Evolutionary conservation across 805 yeast species (phyloP).

Genomic region (Candida pseudoglaebosa): DNA sequence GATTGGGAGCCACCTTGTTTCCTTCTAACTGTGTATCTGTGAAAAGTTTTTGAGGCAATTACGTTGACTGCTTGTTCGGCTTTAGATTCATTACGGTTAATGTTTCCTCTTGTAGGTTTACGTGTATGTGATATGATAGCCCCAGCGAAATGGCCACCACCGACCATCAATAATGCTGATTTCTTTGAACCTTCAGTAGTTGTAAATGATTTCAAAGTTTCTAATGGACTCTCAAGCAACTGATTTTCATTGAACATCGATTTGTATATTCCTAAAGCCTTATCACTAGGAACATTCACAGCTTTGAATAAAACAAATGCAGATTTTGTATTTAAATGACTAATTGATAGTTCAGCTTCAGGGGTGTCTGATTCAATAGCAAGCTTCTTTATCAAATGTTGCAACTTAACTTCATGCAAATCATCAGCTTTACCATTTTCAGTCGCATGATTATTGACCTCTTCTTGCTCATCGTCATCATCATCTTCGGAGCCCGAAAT

Average conservation of each 20-base stretch:
- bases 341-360: constrained; percentile 33
- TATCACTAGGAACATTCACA: constrained; percentile 34
- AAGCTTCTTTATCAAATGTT: constrained; percentile 18
- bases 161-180: constrained; percentile 87
- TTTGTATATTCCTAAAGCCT: constrained; percentile 67
- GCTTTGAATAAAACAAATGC: constrained; percentile 64
- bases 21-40: constrained; percentile 91
- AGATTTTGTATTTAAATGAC: constrained; percentile 64
- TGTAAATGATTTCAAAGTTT: constrained; percentile 40
- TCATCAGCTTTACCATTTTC: constrained; percentile 15
- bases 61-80: constrained; percentile 62
- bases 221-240: constrained; percentile 43
- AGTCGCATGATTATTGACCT: too few species aligned
- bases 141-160: constrained; percentile 98
- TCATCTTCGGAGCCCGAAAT: constrained; percentile 48
- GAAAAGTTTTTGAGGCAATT: constrained; percentile 79
- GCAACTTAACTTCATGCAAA: constrained; percentile 10
- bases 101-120: constrained; percentile 52
- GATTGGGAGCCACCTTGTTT: constrained; percentile 98
- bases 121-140: constrained; percentile 80
- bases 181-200: constrained; percentile 17
- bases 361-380: constrained; percentile 15
- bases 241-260: constrained; percentile 46
- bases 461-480: constrained; percentile 18
- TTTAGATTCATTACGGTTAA: constrained; percentile 38